Percentiles rank a stretch among this genome's conserved stretches.
Evolutionary conservation across 139 green algal genomes (phyloP).

Genomic region (Edaphochlamys debaryana): DNA sequence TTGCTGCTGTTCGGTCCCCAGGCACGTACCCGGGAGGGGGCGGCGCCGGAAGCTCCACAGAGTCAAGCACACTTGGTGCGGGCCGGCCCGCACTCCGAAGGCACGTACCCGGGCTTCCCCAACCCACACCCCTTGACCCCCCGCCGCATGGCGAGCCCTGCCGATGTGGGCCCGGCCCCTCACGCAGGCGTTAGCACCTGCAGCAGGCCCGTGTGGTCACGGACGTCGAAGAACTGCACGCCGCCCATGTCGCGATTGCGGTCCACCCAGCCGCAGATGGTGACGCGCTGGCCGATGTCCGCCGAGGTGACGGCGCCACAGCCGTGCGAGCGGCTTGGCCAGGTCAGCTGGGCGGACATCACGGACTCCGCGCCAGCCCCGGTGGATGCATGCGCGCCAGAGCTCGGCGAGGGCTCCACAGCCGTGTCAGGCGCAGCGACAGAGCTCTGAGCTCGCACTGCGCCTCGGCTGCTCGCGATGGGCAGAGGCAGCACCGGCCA

Average conservation of each 20-base stretch:
- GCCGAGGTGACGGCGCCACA: constrained; percentile 52
- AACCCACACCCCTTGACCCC: no score
- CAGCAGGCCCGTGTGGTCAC: constrained; percentile 93
- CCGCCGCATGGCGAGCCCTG: no score
- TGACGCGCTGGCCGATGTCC: constrained; percentile 54
- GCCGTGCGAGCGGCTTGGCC: constrained; percentile 63
- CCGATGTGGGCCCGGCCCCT: no score
- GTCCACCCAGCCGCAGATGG: constrained; percentile 97
- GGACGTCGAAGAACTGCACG: constrained; percentile 93
- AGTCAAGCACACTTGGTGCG: no score
- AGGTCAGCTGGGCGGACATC: constrained; percentile 55
- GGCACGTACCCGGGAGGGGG: not conserved
- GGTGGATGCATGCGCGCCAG: not conserved
- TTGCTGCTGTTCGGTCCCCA: no score
- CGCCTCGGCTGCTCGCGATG: not conserved
- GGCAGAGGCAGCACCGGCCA: not conserved
- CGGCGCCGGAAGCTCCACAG: no score
- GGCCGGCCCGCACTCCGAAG: no score
- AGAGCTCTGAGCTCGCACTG: not conserved
- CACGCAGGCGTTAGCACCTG: constrained; percentile 67
- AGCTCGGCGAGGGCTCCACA: not conserved
- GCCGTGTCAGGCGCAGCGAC: not conserved
- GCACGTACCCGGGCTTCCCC: no score
- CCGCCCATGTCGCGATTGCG: constrained; percentile 91
- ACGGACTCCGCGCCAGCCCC: not conserved